Percentiles rank a stretch among this genome's conserved stretches.
Conservation (phyloP, 495 filamentous ascomycete genomes). For the Aspergillus nanangensis region DNA sequence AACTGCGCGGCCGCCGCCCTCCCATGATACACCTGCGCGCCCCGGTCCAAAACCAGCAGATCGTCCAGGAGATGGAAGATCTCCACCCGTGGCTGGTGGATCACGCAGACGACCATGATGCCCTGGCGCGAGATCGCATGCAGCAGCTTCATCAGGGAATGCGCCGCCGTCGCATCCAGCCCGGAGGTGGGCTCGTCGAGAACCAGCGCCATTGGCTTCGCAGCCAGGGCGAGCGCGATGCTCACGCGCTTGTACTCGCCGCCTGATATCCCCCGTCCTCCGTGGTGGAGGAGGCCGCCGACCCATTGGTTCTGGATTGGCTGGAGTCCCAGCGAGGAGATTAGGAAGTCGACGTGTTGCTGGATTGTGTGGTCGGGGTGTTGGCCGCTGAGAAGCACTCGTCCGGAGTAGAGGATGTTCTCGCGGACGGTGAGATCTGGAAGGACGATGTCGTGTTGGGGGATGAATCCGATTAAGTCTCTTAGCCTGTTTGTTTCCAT, state of each 20-base stretch:
- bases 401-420: conserved; percentile 50
- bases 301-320: conserved; percentile 67
- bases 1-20: conserved; percentile 54
- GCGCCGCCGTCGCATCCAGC: conserved; percentile 68
- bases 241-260: conserved; percentile 64
- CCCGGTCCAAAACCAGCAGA: conserved; percentile 66
- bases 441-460: conserved; percentile 47
- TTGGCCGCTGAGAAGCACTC: conserved; percentile 29
- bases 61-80: conserved; percentile 78
- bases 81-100: conserved; percentile 72
- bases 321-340: conserved; percentile 30
- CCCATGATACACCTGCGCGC: conserved; percentile 68
- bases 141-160: conserved; percentile 58
- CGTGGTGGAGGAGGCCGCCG: conserved; percentile 60
- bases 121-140: conserved; percentile 64
- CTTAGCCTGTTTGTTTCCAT: background rate
- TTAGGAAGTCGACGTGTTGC: conserved; percentile 38
- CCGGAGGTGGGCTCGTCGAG: conserved; percentile 79
- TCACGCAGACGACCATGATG: conserved; percentile 66
- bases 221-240: conserved; percentile 49
- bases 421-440: conserved; percentile 49
- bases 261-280: conserved; percentile 73
- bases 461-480: conserved; percentile 47
- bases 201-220: conserved; percentile 59
- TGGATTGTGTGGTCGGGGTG: conserved; percentile 23